Percentiles rank a stretch among this genome's conserved stretches.
phyloP scores from a whole-genome alignment of 2,329 filamentous ascomycete genomes.

The Fusarium sp. region DNA sequence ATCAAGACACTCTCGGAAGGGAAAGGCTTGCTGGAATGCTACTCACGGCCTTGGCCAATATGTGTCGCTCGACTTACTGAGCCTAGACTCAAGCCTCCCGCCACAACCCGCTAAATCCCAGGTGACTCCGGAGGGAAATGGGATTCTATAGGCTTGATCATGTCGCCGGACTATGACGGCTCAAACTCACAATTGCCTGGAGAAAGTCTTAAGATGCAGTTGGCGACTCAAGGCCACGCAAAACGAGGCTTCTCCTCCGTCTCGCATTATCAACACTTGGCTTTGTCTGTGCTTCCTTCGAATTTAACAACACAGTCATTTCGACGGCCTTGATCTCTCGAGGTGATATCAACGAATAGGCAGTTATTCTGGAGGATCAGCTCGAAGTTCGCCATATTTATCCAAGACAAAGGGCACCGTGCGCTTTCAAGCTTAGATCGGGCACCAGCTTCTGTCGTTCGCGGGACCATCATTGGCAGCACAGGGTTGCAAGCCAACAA shows the following conservation, averaged over 20 bases:
- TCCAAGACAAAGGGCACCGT: constrained; percentile 19
- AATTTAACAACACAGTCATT: background rate
- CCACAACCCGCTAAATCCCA: constrained; percentile 37
- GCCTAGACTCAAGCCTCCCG: constrained; percentile 44
- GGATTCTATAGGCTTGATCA: constrained; percentile 28
- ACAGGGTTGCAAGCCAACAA: constrained; percentile 16
- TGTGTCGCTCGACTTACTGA: constrained; percentile 27
- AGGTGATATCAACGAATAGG: background rate
- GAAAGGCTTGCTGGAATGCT: constrained; percentile 37
- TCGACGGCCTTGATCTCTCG: background rate
- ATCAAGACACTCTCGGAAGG: background rate
- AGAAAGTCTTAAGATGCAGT: constrained; percentile 31
- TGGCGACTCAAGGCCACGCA: constrained; percentile 5
- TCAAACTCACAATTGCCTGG: constrained; percentile 30
- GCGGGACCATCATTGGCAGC: constrained; percentile 5
- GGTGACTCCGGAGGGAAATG: constrained; percentile 26
- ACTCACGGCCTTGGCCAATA: constrained; percentile 16
- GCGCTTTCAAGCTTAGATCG: constrained; percentile 15
- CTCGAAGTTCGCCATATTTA: constrained; percentile 2
- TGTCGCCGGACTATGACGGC: constrained; percentile 30
- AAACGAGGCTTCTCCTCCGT: constrained; percentile 7
- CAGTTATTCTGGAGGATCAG: background rate
- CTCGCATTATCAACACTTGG: background rate
- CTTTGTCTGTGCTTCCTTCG: background rate
- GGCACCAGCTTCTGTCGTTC: constrained; percentile 12